A percentile compares a stretch with the other conserved stretches of the same genome.
Conservation (phyloP, 352 stramenopile species). For the Phytophthora europaea region DNA sequence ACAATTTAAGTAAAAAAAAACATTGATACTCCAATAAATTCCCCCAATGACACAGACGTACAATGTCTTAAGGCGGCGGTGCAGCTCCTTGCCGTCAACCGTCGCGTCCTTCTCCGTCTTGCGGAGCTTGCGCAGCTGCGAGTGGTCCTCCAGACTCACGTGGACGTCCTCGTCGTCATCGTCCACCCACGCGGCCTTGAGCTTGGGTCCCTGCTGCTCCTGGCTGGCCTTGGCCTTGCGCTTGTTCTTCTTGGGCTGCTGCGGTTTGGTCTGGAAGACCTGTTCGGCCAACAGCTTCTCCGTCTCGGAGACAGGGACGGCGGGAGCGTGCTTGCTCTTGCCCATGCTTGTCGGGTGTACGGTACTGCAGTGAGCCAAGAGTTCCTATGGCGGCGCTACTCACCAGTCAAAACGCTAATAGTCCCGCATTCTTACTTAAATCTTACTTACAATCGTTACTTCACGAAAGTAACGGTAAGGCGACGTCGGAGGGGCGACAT, state of each 20-base stretch:
- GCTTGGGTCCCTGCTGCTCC: constrained; percentile 23
- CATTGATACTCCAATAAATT: constrained; percentile 1
- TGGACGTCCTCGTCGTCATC: constrained; percentile 85
- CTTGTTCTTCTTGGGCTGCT: constrained; percentile 28
- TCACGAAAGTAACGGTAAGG: neutral
- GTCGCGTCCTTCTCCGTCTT: constrained; percentile 78
- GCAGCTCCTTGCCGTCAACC: constrained; percentile 79
- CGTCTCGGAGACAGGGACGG: constrained; percentile 37
- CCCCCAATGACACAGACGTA: constrained; percentile 34
- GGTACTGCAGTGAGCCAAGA: neutral
- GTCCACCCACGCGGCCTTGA: constrained; percentile 87
- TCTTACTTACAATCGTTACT: neutral
- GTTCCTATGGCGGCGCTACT: constrained; percentile 27
- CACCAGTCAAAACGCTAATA: constrained; percentile 35
- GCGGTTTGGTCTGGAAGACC: constrained; percentile 56
- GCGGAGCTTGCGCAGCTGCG: constrained; percentile 85
- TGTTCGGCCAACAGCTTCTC: constrained; percentile 67
- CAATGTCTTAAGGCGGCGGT: constrained; percentile 86
- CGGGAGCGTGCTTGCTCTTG: constrained; percentile 44
- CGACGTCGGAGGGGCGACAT: constrained; percentile 21
- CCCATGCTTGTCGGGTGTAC: constrained; percentile 44
- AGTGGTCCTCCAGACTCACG: constrained; percentile 76
- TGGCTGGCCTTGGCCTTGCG: constrained; percentile 44
- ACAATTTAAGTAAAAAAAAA: neutral
- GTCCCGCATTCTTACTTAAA: neutral